Evolutionary conservation across 148 eudicot genomes (phyloP).

Genomic region (Rhododendron simsii): DNA sequence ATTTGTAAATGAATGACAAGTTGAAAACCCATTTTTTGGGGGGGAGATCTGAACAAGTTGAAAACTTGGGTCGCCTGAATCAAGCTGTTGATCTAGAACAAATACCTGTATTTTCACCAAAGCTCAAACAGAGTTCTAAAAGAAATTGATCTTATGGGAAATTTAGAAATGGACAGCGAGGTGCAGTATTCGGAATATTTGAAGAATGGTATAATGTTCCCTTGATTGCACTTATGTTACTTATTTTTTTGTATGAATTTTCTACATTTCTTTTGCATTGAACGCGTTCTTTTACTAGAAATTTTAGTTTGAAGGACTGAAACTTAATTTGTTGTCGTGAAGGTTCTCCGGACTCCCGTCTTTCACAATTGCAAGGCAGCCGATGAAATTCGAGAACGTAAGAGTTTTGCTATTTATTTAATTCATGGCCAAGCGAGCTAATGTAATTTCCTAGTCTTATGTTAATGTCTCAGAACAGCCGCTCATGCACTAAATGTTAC

Average conservation of each 20-base stretch:
- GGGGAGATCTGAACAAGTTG: background rate
- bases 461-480: background rate
- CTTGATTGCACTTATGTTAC: background rate
- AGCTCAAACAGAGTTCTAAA: background rate
- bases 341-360: conserved; percentile 70
- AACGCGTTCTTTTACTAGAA: conserved; percentile 3
- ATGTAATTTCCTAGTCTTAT: background rate
- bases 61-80: no score
- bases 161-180: background rate
- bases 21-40: background rate
- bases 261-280: background rate
- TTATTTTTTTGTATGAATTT: background rate
- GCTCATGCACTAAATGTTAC: background rate
- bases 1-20: background rate
- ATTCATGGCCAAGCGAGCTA: background rate
- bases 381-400: conserved; percentile 59
- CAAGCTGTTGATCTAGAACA: background rate
- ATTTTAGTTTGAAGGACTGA: background rate
- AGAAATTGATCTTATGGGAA: background rate
- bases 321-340: conserved; percentile 18
- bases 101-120: background rate
- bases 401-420: conserved; percentile 12
- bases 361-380: conserved; percentile 62
- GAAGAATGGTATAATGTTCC: background rate
- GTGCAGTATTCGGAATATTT: background rate